Base-by-base conservation (phyloP, 1,139 yeast species). In the Pichia kudriavzevii region DNA sequence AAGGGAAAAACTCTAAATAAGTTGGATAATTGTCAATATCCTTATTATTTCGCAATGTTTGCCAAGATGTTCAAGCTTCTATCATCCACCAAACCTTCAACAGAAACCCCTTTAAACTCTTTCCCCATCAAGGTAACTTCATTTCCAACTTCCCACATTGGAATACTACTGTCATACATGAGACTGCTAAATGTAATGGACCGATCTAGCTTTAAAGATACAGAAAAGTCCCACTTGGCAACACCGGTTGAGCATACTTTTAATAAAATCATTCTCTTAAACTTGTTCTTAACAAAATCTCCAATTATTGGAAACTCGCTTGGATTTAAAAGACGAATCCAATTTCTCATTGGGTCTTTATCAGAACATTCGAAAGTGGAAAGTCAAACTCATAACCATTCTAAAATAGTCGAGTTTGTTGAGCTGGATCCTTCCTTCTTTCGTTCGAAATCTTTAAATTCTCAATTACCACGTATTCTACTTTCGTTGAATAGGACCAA, bases 301-400 rank as follows among this genome's bases (percentile, higher is more conserved):
- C 42, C 45, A 9, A 17, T 35, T n/a, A 9, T 42, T 17, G 38
- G 38, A 16, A 23, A 28, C 13, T 9, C 34, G 4, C 18, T 36
- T 11, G 40, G 40, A 6, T 31, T 34, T 8, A 18, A 34, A 14
- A 13, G 26, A 12, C 34, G 24, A 32, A 32, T 38, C 12, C 15
- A 24, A 15, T 19, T 11, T 15, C 26, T 38, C 16, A 22, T 22
- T 11, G 26, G 27, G 17, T 30, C 30, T 22, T 22, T 31, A 16
- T n/a, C 26, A 11, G 21, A 21, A 10, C n/a, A 13, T 24, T 23
- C 11, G n/a, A 20, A 31, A 24, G 23, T 26, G 6, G 19, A 12
- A 10, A 26, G 17, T 7, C 11, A 26, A n/a, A 14, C 14, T 15
- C 22, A 28, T 16, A 11, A 22, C 5, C 15, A 36, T 25, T 39